phyloP scores from a whole-genome alignment of 257 asterid genomes.

The Primulina huaijiensis region DNA sequence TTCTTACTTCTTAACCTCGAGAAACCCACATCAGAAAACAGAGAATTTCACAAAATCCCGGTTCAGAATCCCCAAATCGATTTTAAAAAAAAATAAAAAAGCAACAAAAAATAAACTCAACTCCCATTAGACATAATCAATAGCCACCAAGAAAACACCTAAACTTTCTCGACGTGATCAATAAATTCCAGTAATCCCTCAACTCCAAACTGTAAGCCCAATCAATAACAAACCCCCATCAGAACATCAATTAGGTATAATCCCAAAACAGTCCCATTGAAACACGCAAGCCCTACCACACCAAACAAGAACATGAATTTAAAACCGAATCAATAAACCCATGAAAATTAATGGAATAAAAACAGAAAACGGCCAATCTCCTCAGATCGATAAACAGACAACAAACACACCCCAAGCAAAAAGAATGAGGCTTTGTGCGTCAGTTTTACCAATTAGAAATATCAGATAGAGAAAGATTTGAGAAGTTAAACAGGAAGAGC shows the following conservation, averaged over 20 bases:
- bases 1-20: slow-evolving; percentile 13
- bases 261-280: slow-evolving; percentile 7
- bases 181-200: slow-evolving; percentile 6
- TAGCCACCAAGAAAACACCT: neutral
- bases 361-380: neutral
- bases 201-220: slow-evolving; percentile 21
- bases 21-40: slow-evolving; percentile 23
- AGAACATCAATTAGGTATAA: neutral
- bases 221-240: slow-evolving; percentile 17
- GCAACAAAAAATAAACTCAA: slow-evolving; percentile 4
- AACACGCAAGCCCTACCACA: slow-evolving; percentile 13
- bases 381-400: slow-evolving; percentile 22
- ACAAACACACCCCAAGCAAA: slow-evolving; percentile 12
- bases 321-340: slow-evolving; percentile 12
- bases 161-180: slow-evolving; percentile 8
- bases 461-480: slow-evolving; percentile 18
- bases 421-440: neutral
- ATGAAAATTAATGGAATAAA: neutral
- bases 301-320: slow-evolving; percentile 1
- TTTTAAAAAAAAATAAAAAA: neutral
- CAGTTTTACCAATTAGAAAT: slow-evolving; percentile 10
- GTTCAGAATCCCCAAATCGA: slow-evolving; percentile 8
- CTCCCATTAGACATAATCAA: slow-evolving; percentile 11
- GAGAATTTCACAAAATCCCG: slow-evolving; percentile 33
- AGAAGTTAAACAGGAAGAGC: slow-evolving; percentile 9